Conservation (phyloP, 2,329 filamentous ascomycete species). For the Davidsoniella virescens region DNA sequence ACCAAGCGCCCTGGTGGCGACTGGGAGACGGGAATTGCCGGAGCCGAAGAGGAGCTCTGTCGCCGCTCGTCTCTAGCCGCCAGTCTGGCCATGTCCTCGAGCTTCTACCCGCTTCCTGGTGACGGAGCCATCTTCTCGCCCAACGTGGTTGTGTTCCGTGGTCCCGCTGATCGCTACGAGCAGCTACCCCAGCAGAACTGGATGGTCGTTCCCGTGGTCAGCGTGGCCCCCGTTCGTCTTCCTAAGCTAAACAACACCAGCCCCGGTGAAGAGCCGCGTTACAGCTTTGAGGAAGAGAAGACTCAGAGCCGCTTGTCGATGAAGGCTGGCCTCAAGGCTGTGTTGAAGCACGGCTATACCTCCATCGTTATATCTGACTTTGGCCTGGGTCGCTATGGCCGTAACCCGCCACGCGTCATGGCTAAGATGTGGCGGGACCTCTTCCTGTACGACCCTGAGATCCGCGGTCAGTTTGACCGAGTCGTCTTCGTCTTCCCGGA, state of each 20-base stretch:
- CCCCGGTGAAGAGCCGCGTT: constrained; percentile 33
- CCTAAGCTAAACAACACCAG: constrained; percentile 44
- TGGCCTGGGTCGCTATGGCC: constrained; percentile 45
- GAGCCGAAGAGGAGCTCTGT: constrained; percentile 50
- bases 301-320: constrained; percentile 61
- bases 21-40: constrained; percentile 48
- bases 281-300: constrained; percentile 55
- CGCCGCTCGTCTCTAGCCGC: constrained; percentile 58
- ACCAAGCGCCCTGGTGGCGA: constrained; percentile 64
- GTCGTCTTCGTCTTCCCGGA: constrained; percentile 52
- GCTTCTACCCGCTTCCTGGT: constrained; percentile 50
- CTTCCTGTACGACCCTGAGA: constrained; percentile 44
- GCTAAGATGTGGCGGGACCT: constrained; percentile 51
- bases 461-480: constrained; percentile 43
- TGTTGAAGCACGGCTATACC: constrained; percentile 40
- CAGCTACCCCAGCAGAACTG: constrained; percentile 34
- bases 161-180: constrained; percentile 46
- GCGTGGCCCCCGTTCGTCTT: constrained; percentile 53
- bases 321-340: constrained; percentile 52
- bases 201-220: constrained; percentile 52
- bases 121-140: constrained; percentile 55
- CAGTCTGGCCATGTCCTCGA: constrained; percentile 43
- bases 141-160: constrained; percentile 59
- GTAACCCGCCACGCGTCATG: constrained; percentile 48
- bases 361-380: constrained; percentile 48